A percentile compares a stretch with the other conserved stretches of the same genome.
Conservation (phyloP, 1,139 yeast genomes). For the Suhomyces bolitotheri region DNA sequence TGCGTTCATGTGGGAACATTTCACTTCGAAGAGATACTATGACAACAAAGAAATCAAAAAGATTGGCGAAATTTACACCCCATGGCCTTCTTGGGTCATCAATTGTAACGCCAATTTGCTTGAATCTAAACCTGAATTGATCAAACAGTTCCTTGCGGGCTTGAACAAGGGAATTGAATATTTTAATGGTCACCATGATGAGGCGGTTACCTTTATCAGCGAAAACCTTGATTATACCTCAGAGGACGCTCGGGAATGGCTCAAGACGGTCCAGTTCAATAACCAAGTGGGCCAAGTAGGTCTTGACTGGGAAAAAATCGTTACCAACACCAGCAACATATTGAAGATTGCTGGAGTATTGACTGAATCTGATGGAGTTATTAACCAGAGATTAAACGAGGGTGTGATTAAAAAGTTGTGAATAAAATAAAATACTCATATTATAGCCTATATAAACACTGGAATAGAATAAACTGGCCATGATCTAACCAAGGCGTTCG, state of each 20-base stretch:
- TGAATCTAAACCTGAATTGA: conserved; percentile 24
- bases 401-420: conserved; percentile 22
- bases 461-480: background rate
- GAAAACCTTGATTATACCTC: conserved; percentile 70
- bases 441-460: no score
- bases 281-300: conserved; percentile 39
- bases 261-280: conserved; percentile 70
- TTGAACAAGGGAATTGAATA: conserved; percentile 68
- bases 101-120: conserved; percentile 47
- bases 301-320: conserved; percentile 53
- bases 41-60: conserved; percentile 76
- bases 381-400: conserved; percentile 30
- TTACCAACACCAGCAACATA: conserved; percentile 59
- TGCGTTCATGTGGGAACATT: conserved; percentile 95
- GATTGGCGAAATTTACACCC: conserved; percentile 87
- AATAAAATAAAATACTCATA: no score
- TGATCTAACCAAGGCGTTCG: background rate
- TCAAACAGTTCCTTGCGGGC: conserved; percentile 50
- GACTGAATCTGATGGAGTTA: conserved; percentile 34
- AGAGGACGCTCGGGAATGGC: conserved; percentile 80
- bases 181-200: conserved; percentile 60
- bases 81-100: conserved; percentile 96
- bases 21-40: conserved; percentile 83
- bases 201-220: conserved; percentile 66
- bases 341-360: conserved; percentile 63